Percentiles rank a stretch among this genome's conserved stretches.
Evolutionary conservation across 805 yeast genomes (phyloP).

Genomic region (Monosporozyma aquatica): DNA sequence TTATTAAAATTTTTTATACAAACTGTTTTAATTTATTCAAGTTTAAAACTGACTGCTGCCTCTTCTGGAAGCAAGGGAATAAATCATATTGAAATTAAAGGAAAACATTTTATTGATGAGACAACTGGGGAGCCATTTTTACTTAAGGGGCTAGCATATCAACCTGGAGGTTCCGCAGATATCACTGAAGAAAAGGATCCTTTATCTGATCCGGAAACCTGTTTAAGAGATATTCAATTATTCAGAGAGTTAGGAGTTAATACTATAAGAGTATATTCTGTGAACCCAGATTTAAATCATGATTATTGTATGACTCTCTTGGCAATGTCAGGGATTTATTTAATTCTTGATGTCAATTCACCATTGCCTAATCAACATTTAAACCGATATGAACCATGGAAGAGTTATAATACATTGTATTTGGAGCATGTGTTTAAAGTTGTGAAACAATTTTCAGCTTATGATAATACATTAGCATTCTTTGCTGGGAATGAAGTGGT

Average conservation of each 20-base stretch:
- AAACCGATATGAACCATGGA: constrained; percentile 92
- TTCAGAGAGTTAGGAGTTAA: constrained; percentile 82
- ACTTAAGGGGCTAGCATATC: constrained; percentile 86
- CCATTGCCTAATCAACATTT: constrained; percentile 71
- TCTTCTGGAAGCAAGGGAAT: constrained; percentile 24
- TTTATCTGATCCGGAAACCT: constrained; percentile 55
- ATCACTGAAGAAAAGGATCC: constrained; percentile 56
- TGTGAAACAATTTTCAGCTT: constrained; percentile 70
- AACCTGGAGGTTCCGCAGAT: constrained; percentile 90
- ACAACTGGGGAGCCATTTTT: constrained; percentile 68
- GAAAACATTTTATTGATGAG: constrained; percentile 67
- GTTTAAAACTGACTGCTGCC: not conserved
- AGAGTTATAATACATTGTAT: constrained; percentile 63
- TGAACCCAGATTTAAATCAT: constrained; percentile 75
- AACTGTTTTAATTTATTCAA: too few relatives aligned
- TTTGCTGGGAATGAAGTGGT: constrained; percentile 90
- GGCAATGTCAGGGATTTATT: constrained; percentile 87
- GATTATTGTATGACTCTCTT: constrained; percentile 85
- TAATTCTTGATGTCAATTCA: constrained; percentile 85
- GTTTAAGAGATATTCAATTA: constrained; percentile 74
- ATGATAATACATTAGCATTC: constrained; percentile 82
- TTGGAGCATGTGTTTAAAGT: constrained; percentile 68
- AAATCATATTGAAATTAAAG: constrained; percentile 61
- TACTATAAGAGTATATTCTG: constrained; percentile 79
- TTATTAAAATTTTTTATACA: too few relatives aligned